These are phyloP conservation scores for Phyllosticta capitalensis DNA, from an alignment of 2,329 filamentous ascomycete species.

Conservation along the genomic window DNA sequence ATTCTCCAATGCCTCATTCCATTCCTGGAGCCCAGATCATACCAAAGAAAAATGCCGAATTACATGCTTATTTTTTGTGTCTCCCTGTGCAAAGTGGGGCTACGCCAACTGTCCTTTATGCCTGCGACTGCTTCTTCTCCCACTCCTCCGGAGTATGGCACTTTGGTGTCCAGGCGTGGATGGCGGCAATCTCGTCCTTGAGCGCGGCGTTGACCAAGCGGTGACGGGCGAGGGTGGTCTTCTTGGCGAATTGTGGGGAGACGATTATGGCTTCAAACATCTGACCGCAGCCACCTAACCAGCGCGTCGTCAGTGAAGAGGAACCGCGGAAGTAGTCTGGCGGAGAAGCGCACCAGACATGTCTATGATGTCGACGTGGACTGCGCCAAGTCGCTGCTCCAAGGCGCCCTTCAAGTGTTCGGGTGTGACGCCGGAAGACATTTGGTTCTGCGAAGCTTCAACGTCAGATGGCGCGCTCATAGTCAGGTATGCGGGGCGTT, in stretches of 20 bases:
- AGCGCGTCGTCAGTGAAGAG: neutral
- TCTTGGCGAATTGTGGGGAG: slow-evolving; percentile 40
- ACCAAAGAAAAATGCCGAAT: neutral
- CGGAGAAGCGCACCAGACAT: slow-evolving; percentile 61
- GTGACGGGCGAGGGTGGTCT: slow-evolving; percentile 69
- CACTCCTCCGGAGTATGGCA: slow-evolving; percentile 89
- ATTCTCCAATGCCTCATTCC: neutral
- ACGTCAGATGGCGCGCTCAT: slow-evolving; percentile 37
- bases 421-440: slow-evolving; percentile 58
- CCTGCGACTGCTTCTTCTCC: slow-evolving; percentile 52
- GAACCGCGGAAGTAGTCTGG: neutral
- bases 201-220: slow-evolving; percentile 75
- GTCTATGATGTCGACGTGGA: slow-evolving; percentile 80
- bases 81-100: neutral
- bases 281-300: slow-evolving; percentile 58
- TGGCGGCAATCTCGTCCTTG: slow-evolving; percentile 78
- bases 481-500: neutral
- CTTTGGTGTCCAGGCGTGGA: slow-evolving; percentile 92
- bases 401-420: slow-evolving; percentile 61
- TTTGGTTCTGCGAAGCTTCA: slow-evolving; percentile 43
- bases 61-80: neutral
- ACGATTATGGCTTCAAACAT: slow-evolving; percentile 63
- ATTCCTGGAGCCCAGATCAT: neutral
- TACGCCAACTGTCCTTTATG: slow-evolving; percentile 8
- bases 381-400: slow-evolving; percentile 58